Evolutionary conservation across 495 filamentous ascomycete genomes (phyloP).

Genomic region (Hyaloscypha bicolor): DNA sequence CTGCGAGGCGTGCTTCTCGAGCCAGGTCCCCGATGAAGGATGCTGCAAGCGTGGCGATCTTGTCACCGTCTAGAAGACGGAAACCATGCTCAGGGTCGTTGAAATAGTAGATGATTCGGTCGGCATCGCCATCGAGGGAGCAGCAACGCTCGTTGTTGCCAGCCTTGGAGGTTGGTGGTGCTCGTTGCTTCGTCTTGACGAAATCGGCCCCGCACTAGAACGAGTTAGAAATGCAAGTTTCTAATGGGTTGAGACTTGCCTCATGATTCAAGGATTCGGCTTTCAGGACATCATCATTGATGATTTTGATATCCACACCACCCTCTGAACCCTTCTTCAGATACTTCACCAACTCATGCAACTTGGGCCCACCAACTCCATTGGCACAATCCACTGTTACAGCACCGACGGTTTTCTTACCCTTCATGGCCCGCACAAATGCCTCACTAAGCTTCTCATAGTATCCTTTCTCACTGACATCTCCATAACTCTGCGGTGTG

Average conservation of each 20-base stretch:
- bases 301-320: conserved; percentile 76
- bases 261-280: conserved; percentile 88
- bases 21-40: conserved; percentile 91
- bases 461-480: conserved; percentile 86
- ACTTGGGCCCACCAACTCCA: conserved; percentile 92
- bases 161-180: conserved; percentile 81
- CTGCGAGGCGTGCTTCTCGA: conserved; percentile 72
- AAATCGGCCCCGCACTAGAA: conserved; percentile 90
- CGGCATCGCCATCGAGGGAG: conserved; percentile 93
- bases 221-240: conserved; percentile 25
- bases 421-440: conserved; percentile 78
- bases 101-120: conserved; percentile 96
- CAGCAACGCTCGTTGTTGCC: conserved; percentile 77
- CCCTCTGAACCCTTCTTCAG: conserved; percentile 65
- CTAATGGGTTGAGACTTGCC: conserved; percentile 49
- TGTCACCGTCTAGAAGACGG: conserved; percentile 91
- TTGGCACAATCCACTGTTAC: conserved; percentile 95
- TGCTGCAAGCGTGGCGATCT: conserved; percentile 92
- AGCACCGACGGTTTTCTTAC: conserved; percentile 66
- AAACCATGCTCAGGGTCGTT: conserved; percentile 78
- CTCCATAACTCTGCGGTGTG: conserved; percentile 80
- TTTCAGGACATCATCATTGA: conserved; percentile 89
- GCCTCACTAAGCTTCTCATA: conserved; percentile 86
- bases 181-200: conserved; percentile 94
- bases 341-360: conserved; percentile 83